Percentiles rank a stretch among this genome's conserved stretches.
Conservation (phyloP, 257 asterid species). For the Phtheirospermum japonicum region DNA sequence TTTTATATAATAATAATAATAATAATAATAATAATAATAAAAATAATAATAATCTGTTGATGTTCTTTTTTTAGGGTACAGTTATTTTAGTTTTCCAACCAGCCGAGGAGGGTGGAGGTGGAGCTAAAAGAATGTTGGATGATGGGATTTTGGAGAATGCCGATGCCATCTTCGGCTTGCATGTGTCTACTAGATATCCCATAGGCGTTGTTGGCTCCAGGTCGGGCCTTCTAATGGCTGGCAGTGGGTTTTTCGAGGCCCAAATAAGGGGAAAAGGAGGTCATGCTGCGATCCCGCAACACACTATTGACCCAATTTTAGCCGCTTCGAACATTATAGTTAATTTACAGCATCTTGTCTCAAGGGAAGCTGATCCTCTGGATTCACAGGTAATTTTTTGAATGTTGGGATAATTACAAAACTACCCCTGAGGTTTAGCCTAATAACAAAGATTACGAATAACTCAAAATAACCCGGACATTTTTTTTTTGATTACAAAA, state of each 20-base stretch:
- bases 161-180: slow-evolving; percentile 67
- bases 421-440: too few relatives aligned
- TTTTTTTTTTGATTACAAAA: too few relatives aligned
- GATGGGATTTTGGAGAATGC: slow-evolving; percentile 49
- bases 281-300: slow-evolving; percentile 71
- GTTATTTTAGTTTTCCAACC: slow-evolving; percentile 69
- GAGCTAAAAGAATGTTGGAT: slow-evolving; percentile 65
- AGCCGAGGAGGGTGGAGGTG: slow-evolving; percentile 76
- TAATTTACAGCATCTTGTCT: slow-evolving; percentile 64
- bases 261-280: slow-evolving; percentile 66
- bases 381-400: slow-evolving; percentile 53
- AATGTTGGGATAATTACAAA: too few relatives aligned
- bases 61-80: slow-evolving; percentile 48
- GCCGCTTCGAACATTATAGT: slow-evolving; percentile 54
- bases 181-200: slow-evolving; percentile 35
- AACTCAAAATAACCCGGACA: too few relatives aligned
- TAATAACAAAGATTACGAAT: too few relatives aligned
- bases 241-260: slow-evolving; percentile 60
- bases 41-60: too few relatives aligned
- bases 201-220: slow-evolving; percentile 42
- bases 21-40: too few relatives aligned
- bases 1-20: too few relatives aligned
- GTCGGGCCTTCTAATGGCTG: slow-evolving; percentile 59
- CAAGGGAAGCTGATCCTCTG: slow-evolving; percentile 78
- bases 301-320: slow-evolving; percentile 54